These are phyloP conservation scores for Verticillium klebahnii DNA, from an alignment of 2,329 filamentous ascomycete genomes.

Conservation along the genomic window DNA sequence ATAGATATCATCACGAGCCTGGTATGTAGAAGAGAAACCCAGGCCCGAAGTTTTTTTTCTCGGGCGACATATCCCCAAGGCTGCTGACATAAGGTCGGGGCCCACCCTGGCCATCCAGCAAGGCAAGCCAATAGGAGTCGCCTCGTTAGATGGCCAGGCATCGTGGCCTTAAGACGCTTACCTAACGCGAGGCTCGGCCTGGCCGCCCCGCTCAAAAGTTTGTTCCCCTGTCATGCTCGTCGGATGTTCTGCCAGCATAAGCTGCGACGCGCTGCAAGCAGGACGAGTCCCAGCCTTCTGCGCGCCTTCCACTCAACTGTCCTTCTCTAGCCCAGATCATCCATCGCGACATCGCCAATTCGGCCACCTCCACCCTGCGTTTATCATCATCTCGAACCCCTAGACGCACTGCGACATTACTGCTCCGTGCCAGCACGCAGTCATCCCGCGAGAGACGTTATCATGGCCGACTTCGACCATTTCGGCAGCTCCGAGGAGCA, in stretches of 20 bases:
- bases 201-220: not conserved
- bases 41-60: conserved; percentile 9
- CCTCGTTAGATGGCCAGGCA: not conserved
- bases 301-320: not conserved
- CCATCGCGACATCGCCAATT: not conserved
- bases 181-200: not conserved
- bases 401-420: not conserved
- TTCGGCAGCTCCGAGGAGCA: conserved; percentile 78
- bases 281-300: conserved; percentile 14
- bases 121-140: not conserved
- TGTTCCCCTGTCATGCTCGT: not conserved
- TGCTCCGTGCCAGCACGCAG: not conserved
- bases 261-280: not conserved
- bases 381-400: not conserved
- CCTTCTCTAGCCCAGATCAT: not conserved
- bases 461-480: conserved; percentile 66
- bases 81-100: not conserved
- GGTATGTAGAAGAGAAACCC: conserved; percentile 26
- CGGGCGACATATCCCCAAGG: not conserved
- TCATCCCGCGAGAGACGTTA: conserved; percentile 5
- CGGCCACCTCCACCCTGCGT: not conserved
- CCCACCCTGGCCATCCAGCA: not conserved
- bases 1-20: conserved; percentile 58
- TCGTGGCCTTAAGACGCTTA: not conserved
- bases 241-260: not conserved